Evolutionary conservation across 352 stramenopile species (phyloP).

Genomic region (Phytophthora pseudosyringae): DNA sequence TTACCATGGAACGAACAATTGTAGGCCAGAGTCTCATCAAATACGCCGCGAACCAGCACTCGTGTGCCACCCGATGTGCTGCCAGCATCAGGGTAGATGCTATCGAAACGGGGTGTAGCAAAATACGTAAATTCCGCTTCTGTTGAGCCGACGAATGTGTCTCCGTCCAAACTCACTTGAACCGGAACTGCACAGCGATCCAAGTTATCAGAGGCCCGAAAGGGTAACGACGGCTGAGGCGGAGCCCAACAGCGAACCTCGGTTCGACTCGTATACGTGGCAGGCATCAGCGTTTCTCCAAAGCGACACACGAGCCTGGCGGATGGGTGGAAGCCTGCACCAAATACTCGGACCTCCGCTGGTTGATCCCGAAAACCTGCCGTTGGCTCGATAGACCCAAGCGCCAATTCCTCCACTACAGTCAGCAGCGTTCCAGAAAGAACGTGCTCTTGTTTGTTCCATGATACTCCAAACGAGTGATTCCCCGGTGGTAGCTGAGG

Average conservation of each 20-base stretch:
- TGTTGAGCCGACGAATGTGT: slow-evolving; percentile 24
- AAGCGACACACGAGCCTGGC: slow-evolving; percentile 39
- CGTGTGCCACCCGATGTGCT: slow-evolving; percentile 33
- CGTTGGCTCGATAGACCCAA: slow-evolving; percentile 31
- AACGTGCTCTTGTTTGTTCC: slow-evolving; percentile 45
- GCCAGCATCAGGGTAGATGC: slow-evolving; percentile 33
- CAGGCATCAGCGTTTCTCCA: slow-evolving; percentile 10
- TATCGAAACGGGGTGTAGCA: slow-evolving; percentile 11
- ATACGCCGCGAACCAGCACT: slow-evolving; percentile 25
- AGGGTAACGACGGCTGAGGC: slow-evolving; percentile 4
- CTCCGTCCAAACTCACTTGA: slow-evolving; percentile 40
- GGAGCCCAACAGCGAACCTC: slow-evolving; percentile 34
- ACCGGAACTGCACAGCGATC: slow-evolving; percentile 11
- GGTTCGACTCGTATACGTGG: slow-evolving; percentile 31
- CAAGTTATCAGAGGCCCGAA: not conserved
- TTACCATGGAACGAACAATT: slow-evolving; percentile 33
- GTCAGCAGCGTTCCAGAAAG: slow-evolving; percentile 6
- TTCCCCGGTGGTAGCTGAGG: slow-evolving; percentile 35
- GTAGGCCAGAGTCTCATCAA: slow-evolving; percentile 35
- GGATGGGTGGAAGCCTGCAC: slow-evolving; percentile 33
- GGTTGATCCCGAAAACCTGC: slow-evolving; percentile 18
- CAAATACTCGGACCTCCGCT: slow-evolving; percentile 31
- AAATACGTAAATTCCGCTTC: slow-evolving; percentile 33
- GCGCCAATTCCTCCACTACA: slow-evolving; percentile 27
- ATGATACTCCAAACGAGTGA: slow-evolving; percentile 42